Conservation (phyloP, 2,329 filamentous ascomycete species). For the Fusarium tjaetaba region DNA sequence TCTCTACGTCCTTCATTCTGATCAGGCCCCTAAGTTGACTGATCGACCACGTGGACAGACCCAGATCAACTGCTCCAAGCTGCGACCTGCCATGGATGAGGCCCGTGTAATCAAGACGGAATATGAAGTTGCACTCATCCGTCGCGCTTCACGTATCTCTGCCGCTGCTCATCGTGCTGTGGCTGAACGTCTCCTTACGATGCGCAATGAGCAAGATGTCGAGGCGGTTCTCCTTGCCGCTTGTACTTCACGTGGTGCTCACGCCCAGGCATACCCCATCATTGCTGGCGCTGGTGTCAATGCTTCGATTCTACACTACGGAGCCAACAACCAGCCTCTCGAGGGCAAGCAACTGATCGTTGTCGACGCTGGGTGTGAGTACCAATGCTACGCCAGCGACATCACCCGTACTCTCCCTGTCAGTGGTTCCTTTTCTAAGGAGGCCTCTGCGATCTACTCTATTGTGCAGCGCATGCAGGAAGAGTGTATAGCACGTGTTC, state of each 20-base stretch:
- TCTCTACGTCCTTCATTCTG: constrained; percentile 58
- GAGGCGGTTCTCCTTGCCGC: constrained; percentile 80
- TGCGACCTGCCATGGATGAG: constrained; percentile 80
- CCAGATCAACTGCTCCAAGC: constrained; percentile 58
- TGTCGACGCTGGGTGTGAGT: constrained; percentile 90
- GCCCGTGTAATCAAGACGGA: constrained; percentile 84
- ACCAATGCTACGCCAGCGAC: constrained; percentile 85
- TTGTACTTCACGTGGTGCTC: constrained; percentile 78
- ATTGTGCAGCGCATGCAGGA: constrained; percentile 85
- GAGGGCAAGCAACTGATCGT: constrained; percentile 77
- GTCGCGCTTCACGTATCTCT: constrained; percentile 82
- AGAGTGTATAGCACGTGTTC: constrained; percentile 74
- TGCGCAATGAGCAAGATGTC: constrained; percentile 83
- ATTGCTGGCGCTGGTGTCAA: constrained; percentile 88
- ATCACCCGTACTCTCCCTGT: constrained; percentile 90
- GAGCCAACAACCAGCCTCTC: constrained; percentile 79
- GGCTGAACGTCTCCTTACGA: constrained; percentile 68
- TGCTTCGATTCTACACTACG: constrained; percentile 87
- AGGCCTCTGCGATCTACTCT: constrained; percentile 78
- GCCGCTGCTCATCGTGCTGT: constrained; percentile 80
- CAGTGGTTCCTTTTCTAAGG: constrained; percentile 71
- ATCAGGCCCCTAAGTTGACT: constrained; percentile 52
- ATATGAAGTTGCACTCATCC: constrained; percentile 87
- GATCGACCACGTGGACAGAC: constrained; percentile 52
- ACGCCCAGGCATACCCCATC: constrained; percentile 84